Evolutionary conservation across 2,329 filamentous ascomycete genomes (phyloP), one percentile per base, ranked within the genome.

Genomic region (Scedosporium minutisporum): DNA sequence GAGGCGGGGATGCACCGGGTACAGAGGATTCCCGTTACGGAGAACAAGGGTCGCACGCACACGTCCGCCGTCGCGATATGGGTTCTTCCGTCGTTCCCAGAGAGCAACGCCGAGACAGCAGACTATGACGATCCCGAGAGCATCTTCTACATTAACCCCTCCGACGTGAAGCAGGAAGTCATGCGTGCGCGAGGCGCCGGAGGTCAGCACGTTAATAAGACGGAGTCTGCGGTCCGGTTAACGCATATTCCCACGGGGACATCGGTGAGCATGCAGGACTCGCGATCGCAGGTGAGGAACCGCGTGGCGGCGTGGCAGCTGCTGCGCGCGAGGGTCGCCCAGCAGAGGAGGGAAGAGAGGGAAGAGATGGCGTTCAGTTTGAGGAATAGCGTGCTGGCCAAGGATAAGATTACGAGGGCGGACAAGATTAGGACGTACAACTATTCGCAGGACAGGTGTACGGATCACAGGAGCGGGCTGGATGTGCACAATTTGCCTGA

Each of bases 171-270:
- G 60, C 80, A 85, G 21, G 95, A 99, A 72, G 91, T 92, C 65
- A 96, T 97, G 93, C 84, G 93, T 16, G 92, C 95, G 0, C 81
- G 91, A 57, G 95, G 95, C 64, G 93, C 95, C 0, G 95, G 95
- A 38, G 95, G 95, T 0, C 95, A 99, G 77, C 95, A 99, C 75
- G 95, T 99, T 72, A 99, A 99, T 77, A 97, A 93, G 74, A 99
- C 95, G 0, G 95, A 99, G 77, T 96, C 91, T 33, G 95, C 95
- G 3, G 90, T 99, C 65, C 88, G 95, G 9, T 81, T 99, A 69
- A 97, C 93, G 1, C 95, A 99, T 77, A 75, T 89, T 6, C 95
- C 95, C 2, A 96, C 92, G 0, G 90, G 89, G 55, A 95, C 87
- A 0, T 85, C 90, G 1, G 93, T 97, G 14, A 88, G 87, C 12